Evolutionary conservation across 345 rosid genomes (phyloP).

Genomic region (Barbarea vulgaris): DNA sequence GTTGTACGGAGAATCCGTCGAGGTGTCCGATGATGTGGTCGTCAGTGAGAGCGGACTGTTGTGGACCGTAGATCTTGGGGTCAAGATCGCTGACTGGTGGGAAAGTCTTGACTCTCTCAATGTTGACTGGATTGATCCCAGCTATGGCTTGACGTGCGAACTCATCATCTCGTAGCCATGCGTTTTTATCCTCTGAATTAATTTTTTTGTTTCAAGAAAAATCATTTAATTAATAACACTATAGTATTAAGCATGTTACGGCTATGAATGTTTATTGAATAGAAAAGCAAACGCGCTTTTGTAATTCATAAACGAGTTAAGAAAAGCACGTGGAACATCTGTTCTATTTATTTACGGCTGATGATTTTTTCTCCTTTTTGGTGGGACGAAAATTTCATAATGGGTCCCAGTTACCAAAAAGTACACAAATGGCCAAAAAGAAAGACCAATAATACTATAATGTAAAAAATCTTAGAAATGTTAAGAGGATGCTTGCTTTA

Average conservation of each 20-base stretch:
- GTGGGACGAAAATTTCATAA: neutral
- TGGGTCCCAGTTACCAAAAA: neutral
- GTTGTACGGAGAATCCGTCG: slow-evolving; percentile 76
- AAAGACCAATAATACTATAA: neutral
- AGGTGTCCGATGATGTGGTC: slow-evolving; percentile 76
- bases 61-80: slow-evolving; percentile 74
- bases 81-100: slow-evolving; percentile 93
- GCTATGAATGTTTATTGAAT: neutral
- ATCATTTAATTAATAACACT: neutral
- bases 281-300: slow-evolving; percentile 30
- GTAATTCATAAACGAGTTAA: neutral
- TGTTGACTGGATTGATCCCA: slow-evolving; percentile 84
- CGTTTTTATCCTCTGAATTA: slow-evolving; percentile 86
- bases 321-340: slow-evolving; percentile 33
- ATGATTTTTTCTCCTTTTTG: neutral
- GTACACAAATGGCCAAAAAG: neutral
- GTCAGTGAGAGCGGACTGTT: slow-evolving; percentile 68
- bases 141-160: slow-evolving; percentile 90
- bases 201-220: neutral
- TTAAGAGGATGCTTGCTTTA: neutral
- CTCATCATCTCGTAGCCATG: slow-evolving; percentile 97
- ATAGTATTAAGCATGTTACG: neutral
- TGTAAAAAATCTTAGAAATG: neutral
- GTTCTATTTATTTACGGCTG: neutral
- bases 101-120: slow-evolving; percentile 60